phyloP scores from a whole-genome alignment of 208 protist species.

The Leishmania guyanensis region DNA sequence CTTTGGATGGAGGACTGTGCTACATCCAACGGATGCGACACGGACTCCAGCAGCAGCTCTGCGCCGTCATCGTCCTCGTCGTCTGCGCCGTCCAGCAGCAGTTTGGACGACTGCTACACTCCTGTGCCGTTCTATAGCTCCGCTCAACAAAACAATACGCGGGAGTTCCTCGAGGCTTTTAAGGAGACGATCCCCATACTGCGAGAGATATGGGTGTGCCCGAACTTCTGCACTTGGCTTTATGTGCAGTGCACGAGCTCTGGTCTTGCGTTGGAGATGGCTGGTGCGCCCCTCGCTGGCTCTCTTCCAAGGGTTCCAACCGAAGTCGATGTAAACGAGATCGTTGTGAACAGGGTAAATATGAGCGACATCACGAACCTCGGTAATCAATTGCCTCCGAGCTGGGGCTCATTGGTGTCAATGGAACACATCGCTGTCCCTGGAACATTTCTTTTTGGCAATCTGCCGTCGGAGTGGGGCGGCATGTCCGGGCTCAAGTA shows the following conservation, averaged over 20 bases:
- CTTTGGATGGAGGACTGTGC: not conserved
- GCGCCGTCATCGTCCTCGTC: not conserved
- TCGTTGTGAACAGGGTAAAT: slow-evolving; percentile 4
- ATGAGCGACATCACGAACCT: not conserved
- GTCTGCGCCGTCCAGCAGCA: not conserved
- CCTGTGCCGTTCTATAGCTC: not conserved
- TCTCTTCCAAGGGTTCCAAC: not conserved
- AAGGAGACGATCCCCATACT: not conserved
- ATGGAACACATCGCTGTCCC: not conserved
- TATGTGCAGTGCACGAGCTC: not conserved
- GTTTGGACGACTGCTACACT: not conserved
- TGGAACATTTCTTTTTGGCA: not conserved
- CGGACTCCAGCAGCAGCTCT: not conserved
- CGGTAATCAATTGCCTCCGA: not conserved
- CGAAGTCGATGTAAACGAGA: not conserved
- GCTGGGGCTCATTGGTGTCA: not conserved
- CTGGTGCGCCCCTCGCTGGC: not conserved
- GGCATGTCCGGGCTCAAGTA: not conserved
- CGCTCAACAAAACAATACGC: not conserved
- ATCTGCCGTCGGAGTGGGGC: not conserved
- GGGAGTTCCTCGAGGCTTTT: not conserved
- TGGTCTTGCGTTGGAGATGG: slow-evolving; percentile 10
- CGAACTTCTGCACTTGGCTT: slow-evolving; percentile 2
- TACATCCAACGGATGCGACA: not conserved
- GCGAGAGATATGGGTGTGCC: not conserved